Conservation (phyloP, 2,329 filamentous ascomycete species). For the Cladosporium sphaerospermum region DNA sequence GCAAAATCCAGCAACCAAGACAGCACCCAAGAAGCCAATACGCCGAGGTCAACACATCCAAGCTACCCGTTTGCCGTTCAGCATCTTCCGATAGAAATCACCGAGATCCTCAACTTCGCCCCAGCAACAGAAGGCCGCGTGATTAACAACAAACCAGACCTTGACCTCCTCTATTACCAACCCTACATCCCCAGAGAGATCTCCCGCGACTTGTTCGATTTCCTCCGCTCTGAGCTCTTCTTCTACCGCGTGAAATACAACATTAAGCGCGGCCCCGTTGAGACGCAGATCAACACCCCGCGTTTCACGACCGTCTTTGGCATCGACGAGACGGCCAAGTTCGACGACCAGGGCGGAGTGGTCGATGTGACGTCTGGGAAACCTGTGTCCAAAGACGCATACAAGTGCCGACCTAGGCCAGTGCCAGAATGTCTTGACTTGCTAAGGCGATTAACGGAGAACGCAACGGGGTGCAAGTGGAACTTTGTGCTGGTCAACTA, state of each 20-base stretch:
- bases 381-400: conserved; percentile 41
- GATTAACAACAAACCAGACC: conserved; percentile 62
- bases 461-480: conserved; percentile 59
- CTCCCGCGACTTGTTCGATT: conserved; percentile 58
- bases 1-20: conserved; percentile 26
- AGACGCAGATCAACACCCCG: conserved; percentile 57
- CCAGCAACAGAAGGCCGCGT: conserved; percentile 44
- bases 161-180: conserved; percentile 70
- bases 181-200: conserved; percentile 59
- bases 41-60: conserved; percentile 36
- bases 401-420: conserved; percentile 59
- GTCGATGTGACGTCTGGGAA: conserved; percentile 40
- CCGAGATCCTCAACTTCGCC: conserved; percentile 35
- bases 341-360: conserved; percentile 35
- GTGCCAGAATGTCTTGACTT: conserved; percentile 63
- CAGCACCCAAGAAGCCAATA: conserved; percentile 10
- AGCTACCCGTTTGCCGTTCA: conserved; percentile 50
- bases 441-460: conserved; percentile 58
- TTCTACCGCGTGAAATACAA: conserved; percentile 43
- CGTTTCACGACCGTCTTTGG: conserved; percentile 59
- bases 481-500: conserved; percentile 82
- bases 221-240: conserved; percentile 65
- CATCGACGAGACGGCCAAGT: conserved; percentile 58
- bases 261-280: conserved; percentile 59
- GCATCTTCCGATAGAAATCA: conserved; percentile 40